Base-by-base conservation (phyloP, 2,329 filamentous ascomycete genomes). In the Fusarium sp. region DNA sequence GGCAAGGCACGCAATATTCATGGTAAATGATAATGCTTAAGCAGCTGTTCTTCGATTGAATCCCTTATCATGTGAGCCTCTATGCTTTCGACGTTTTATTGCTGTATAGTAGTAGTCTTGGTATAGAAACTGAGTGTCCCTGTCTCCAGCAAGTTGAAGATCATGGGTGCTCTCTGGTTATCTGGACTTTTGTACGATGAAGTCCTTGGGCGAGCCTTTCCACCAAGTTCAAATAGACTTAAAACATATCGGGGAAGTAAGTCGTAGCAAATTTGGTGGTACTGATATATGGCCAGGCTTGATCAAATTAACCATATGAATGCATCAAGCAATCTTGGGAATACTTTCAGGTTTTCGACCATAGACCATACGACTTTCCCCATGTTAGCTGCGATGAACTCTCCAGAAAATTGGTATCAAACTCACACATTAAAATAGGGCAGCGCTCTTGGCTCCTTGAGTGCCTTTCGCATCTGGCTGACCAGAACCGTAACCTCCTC, bases 401-500 rank as follows among this genome's bases (percentile, higher is more conserved):
- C 28, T 49, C 25, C 19, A n/a, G 2, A 21, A 6, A n/a, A 7
- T 28, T 9, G 6, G 10, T 6, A 42, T 21, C 8, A 18, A 16
- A 40, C 42, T 59, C 59, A 68, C 64, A n/a, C 30, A 42, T 43
- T 19, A 19, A 63, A 57, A 35, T 57, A 52, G 3, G 68, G 37
- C 23, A 72, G 11, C 1, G 42, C 35, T 43, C 42, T 68, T 30
- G 52, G 52, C 8, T 68, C 52, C 15, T 37, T 53, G 16, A 76
- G 64, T 12, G 69, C 71, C 11, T 42, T 53, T 9, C 69, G 64
- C 71, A 73, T 75, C 42, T 60, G 57, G 13, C 49, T 46, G 18
- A 76, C 74, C 18, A 76, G 42, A 9, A 58, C 35, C 6, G 62
- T 58, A 10, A 71, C 61, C 44, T 76, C 58, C 5, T 52, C 57